phyloP scores from a whole-genome alignment of 1,284 basidiomycete species.

The Malassezia slooffiae region DNA sequence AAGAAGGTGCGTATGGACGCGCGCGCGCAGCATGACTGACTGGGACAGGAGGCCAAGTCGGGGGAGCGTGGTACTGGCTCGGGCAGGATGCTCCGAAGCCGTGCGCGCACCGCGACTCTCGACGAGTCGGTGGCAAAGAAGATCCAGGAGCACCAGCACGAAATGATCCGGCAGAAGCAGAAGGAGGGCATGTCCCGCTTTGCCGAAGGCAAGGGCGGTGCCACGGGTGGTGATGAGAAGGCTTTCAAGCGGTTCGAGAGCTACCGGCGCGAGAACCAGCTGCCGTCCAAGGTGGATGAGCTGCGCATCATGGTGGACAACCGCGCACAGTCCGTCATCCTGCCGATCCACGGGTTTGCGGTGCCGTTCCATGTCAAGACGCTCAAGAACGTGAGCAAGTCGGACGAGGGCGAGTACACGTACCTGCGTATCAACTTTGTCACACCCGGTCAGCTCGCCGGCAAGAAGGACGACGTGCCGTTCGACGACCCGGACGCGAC shows the following conservation, averaged over 20 bases:
- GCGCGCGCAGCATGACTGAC: no score
- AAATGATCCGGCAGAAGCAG: constrained; percentile 69
- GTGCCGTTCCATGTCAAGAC: constrained; percentile 98
- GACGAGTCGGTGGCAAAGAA: constrained; percentile 59
- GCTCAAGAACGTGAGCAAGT: constrained; percentile 95
- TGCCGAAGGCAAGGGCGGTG: constrained; percentile 53
- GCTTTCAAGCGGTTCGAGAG: constrained; percentile 87
- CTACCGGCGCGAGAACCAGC: constrained; percentile 81
- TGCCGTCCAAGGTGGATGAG: constrained; percentile 54
- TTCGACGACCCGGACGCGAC: constrained; percentile 96
- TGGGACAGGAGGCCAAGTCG: no score
- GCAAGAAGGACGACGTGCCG: constrained; percentile 98
- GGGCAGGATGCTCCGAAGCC: constrained; percentile 42
- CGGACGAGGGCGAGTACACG: constrained; percentile 88
- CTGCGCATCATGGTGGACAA: constrained; percentile 68
- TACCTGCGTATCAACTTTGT: constrained; percentile 96
- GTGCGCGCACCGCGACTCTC: constrained; percentile 64
- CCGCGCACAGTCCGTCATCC: constrained; percentile 73
- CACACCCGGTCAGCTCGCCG: constrained; percentile 90
- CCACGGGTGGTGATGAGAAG: constrained; percentile 57
- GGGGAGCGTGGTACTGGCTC: no score
- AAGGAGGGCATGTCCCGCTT: constrained; percentile 71
- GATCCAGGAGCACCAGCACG: constrained; percentile 79
- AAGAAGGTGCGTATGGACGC: no score
- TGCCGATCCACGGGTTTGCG: constrained; percentile 88